Base-by-base conservation (phyloP, 2,329 filamentous ascomycete species). In the Pseudogymnoascus verrucosus region DNA sequence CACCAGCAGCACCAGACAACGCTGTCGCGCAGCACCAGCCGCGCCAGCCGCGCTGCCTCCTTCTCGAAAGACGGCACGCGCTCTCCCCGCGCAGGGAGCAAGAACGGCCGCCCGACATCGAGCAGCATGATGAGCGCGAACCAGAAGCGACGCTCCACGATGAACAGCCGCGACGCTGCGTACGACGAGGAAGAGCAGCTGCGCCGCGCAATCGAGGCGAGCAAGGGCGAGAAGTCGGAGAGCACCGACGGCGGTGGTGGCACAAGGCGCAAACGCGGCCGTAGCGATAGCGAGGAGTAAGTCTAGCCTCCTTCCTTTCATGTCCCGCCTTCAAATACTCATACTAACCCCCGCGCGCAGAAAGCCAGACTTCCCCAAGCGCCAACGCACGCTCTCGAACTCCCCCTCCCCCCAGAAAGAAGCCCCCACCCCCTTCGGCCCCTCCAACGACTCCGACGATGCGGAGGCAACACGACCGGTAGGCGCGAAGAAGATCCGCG, bases 161-260 rank as follows among this genome's bases (percentile, higher is more conserved):
- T 98, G 91, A 96, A 98, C 73, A 99, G 95, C 74, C 87, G 93
- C 66, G 89, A 92, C 74, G 93, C 93, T 44, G 93, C 92, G 21
- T 98, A 98, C 70, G 93, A 98, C 68, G 95, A 99, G 76, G 93
- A 96, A 70, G 91, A 96, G 74, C 88, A 93, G 71, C 76, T 99
- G 40, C 86, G 92, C 63, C 86, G 90, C 68, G 95, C 93, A 31
- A 92, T 99, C 69, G 93, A 98, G 75, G 93, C 96, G 66, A 99
- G 95, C 79, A 97, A 93, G 77, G 88, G 90, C 72, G 91, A 96
- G 64, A 74, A 73, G 62, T 67, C 67, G 19, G 73, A 74, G 64
- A 72, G 70, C 60, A 68, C 66, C 47, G 86, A 83, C 10, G 80
- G 81, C 31, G 31, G 31, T 59, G 80, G 81, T 62, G 79, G 76